Percentiles rank a stretch among this genome's conserved stretches.
phyloP scores from a whole-genome alignment of 805 yeast genomes.

The Candida pseudofarinosa region DNA sequence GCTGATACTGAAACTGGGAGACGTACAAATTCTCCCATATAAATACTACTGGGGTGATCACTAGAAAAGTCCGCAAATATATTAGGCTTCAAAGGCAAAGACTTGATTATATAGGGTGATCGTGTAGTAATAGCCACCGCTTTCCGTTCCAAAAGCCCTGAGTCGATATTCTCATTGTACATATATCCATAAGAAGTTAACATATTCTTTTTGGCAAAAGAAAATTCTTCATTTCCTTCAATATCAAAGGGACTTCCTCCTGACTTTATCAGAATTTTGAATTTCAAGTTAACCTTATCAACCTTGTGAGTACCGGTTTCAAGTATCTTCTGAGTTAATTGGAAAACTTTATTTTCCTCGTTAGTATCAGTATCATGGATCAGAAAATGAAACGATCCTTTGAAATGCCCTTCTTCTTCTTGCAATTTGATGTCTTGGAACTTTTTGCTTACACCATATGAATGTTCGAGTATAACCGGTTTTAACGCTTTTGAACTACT shows the following conservation, averaged over 20 bases:
- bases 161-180: neutral
- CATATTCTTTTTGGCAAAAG: neutral
- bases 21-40: neutral
- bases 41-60: neutral
- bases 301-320: constrained; percentile 22
- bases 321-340: constrained; percentile 16
- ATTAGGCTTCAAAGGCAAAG: constrained; percentile 25
- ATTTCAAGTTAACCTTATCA: constrained; percentile 11
- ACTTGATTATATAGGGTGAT: constrained; percentile 10
- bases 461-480: neutral
- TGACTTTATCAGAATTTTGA: constrained; percentile 4
- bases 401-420: neutral
- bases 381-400: constrained; percentile 4
- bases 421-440: neutral
- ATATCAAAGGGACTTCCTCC: neutral
- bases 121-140: constrained; percentile 2
- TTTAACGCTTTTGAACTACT: neutral
- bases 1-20: neutral
- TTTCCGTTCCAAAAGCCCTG: neutral
- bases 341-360: constrained; percentile 12
- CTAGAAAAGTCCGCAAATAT: constrained; percentile 4
- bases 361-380: constrained; percentile 2
- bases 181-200: neutral
- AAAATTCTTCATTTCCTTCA: neutral
- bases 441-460: neutral